These are phyloP conservation scores for Populus hybrid DNA, from an alignment of 441 rosid species.

Conservation along the genomic window DNA sequence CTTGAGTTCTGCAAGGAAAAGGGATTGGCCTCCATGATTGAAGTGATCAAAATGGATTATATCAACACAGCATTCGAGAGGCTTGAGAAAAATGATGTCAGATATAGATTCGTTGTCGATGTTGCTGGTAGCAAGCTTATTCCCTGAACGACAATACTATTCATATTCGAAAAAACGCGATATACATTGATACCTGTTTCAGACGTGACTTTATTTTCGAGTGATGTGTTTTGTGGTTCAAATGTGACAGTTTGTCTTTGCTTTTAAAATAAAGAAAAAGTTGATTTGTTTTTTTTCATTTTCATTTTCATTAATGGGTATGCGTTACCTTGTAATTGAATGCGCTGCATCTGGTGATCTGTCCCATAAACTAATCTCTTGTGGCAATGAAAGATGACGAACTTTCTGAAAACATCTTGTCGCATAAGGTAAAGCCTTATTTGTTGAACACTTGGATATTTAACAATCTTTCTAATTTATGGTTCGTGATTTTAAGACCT, in stretches of 20 bases:
- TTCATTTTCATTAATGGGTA: background rate
- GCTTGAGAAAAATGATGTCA: slow-evolving; percentile 70
- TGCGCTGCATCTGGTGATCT: background rate
- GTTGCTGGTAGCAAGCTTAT: slow-evolving; percentile 70
- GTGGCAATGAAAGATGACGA: background rate
- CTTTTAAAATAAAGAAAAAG: background rate
- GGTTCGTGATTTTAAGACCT: background rate
- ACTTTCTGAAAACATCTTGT: background rate
- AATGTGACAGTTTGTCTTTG: background rate
- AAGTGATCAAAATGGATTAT: slow-evolving; percentile 58
- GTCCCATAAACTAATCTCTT: too few relatives aligned
- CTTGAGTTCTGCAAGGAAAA: slow-evolving; percentile 68
- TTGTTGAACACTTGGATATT: background rate
- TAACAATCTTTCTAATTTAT: background rate
- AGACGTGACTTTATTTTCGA: background rate
- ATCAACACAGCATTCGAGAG: slow-evolving; percentile 68
- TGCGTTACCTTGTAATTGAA: background rate
- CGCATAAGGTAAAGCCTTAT: background rate
- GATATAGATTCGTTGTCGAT: slow-evolving; percentile 79
- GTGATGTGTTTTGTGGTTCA: background rate
- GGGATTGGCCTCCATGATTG: slow-evolving; percentile 55
- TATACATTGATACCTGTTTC: background rate
- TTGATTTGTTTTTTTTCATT: background rate
- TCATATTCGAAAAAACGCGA: background rate
- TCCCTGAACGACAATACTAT: background rate